Evolutionary conservation across 1,284 basidiomycete genomes (phyloP).

Genomic region (Trametes hirsuta): DNA sequence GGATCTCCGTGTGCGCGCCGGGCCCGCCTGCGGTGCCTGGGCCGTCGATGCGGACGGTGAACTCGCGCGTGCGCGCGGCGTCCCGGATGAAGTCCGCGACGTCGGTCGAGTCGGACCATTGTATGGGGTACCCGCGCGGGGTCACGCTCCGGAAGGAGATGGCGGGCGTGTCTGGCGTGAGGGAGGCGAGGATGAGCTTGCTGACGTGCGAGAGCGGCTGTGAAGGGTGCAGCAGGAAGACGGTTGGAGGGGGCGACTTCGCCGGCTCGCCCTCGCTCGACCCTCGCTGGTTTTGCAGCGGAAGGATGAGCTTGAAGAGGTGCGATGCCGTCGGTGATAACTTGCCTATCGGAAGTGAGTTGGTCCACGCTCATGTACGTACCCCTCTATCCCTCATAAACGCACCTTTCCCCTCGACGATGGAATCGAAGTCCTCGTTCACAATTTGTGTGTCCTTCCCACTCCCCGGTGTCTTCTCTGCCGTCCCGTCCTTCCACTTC

Average conservation of each 20-base stretch:
- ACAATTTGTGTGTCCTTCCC: conserved; percentile 12
- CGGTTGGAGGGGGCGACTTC: conserved; percentile 46
- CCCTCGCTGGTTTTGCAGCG: conserved; percentile 40
- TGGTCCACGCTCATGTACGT: not conserved
- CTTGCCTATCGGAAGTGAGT: conserved; percentile 45
- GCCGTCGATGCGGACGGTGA: conserved; percentile 51
- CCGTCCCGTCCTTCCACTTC: conserved; percentile 40
- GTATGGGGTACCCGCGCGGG: conserved; percentile 41
- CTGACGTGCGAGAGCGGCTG: conserved; percentile 64
- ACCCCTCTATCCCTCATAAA: no score
- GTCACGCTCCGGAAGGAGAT: conserved; percentile 53
- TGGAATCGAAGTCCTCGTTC: conserved; percentile 29
- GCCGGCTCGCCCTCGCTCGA: conserved; percentile 3
- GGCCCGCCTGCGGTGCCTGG: conserved; percentile 10
- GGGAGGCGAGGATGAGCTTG: conserved; percentile 49
- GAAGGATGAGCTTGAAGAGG: conserved; percentile 67
- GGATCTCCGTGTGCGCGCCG: conserved; percentile 39
- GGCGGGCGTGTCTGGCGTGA: conserved; percentile 39
- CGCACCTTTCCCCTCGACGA: conserved; percentile 31
- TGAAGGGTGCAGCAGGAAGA: conserved; percentile 62
- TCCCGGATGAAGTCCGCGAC: conserved; percentile 70
- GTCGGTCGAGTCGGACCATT: conserved; percentile 72
- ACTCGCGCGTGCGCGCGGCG: conserved; percentile 57
- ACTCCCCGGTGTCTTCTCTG: conserved; percentile 12
- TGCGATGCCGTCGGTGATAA: conserved; percentile 64